A percentile compares a stretch with the other conserved stretches of the same genome.
These are phyloP conservation scores for Aphanocladium album DNA, from an alignment of 2,329 filamentous ascomycete species.

Conservation along the genomic window DNA sequence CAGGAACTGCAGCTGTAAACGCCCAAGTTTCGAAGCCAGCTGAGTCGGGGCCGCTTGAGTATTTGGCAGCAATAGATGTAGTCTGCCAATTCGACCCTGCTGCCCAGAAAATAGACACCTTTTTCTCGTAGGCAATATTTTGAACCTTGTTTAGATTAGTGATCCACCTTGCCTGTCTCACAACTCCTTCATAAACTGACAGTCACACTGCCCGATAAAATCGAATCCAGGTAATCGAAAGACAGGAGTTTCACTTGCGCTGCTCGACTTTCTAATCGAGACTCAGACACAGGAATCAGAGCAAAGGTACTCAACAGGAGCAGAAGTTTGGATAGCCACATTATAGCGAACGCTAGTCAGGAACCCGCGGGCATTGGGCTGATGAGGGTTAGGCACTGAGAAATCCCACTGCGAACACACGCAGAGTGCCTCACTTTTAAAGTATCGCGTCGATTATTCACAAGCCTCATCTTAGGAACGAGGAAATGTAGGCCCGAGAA, in stretches of 20 bases:
- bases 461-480: too few species aligned
- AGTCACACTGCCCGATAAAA: not conserved
- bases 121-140: conserved; percentile 8
- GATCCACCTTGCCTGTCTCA: not conserved
- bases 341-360: not conserved
- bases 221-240: not conserved
- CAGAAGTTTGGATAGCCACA: not conserved
- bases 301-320: not conserved
- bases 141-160: not conserved
- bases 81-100: not conserved
- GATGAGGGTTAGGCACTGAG: too few species aligned
- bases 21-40: conserved; percentile 1
- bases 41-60: not conserved
- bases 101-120: not conserved
- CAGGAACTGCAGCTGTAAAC: not conserved
- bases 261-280: not conserved
- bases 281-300: not conserved
- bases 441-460: too few species aligned
- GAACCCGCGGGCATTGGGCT: too few species aligned
- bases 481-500: too few species aligned
- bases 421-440: too few species aligned
- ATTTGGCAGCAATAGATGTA: not conserved
- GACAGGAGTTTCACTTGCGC: not conserved
- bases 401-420: too few species aligned
- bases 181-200: not conserved